Evolutionary conservation across 345 rosid genomes (phyloP), one percentile per base, ranked within the genome.

Genomic region (Arabidopsis thaliana): DNA sequence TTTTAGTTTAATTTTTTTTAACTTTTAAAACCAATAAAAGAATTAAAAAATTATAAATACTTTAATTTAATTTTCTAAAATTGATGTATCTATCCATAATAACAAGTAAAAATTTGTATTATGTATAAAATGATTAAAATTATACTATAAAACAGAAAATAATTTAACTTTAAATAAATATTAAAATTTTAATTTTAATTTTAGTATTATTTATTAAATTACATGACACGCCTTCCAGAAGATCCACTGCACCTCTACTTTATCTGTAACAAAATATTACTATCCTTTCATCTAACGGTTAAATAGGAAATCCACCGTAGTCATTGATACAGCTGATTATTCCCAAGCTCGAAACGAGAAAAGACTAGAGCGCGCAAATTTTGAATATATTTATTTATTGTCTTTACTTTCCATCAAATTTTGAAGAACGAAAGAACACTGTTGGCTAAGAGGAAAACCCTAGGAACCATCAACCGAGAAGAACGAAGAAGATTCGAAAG

Each of bases 371-470:
- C 87, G 87, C 84, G 85, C 73, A 78, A 62, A 65, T 60, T 80
- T 57, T 38, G 42, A 76, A 5, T n/a, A 34, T 28, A 23, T 25
- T 74, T 45, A 67, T 73, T 55, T 7, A 59, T 22, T 28, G 32
- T 33, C 11, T 9, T 25, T 24, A 50, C 53, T 16, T 49, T 51
- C 62, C 34, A 25, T 45, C 63, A 34, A 48, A 30, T 34, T 14
- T 16, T 22, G 66, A 80, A 73, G 80, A 65, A 67, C 64, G 79
- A 77, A 73, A 42, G 58, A 79, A 56, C 42, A 42, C 34, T 77
- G 50, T 82, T 51, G 75, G 68, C 62, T 84, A 84, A 78, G 92
- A 80, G 84, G 60, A 75, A 73, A 79, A 58, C 80, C 79, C 83
- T 74, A 61, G 71, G 80, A 60, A 76, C 75, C 51, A 80, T 82